Evolutionary conservation across 257 asterid genomes (phyloP), one percentile per base, ranked within the genome.

Genomic region (Striga asiatica): DNA sequence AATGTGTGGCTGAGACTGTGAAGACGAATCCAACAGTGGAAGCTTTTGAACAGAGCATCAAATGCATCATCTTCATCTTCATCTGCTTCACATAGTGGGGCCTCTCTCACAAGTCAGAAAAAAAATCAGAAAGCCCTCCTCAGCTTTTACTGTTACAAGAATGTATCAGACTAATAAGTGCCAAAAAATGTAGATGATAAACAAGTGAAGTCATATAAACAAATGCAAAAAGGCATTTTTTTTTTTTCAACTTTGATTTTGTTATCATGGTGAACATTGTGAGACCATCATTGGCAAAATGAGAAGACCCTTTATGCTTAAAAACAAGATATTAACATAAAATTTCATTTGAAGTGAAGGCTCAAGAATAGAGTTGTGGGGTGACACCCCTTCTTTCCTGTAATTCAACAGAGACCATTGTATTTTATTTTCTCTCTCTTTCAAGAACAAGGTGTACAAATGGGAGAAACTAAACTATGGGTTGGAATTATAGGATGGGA

Each of bases 11-110:
- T 65, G 70, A 27, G 52, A 54, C 68, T 48, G 71, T 72, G 81
- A 64, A 65, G 72, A 76, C 71, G 88, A 81, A 83, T 79, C 76
- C 78, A 83, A 77, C 96, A 74, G 89, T 78, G 29, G 56, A 56
- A 68, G 58, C 63, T 67, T 65, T 54, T 68, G 56, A 67, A 60
- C 14, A 56, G 48, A 72, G 71, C 58, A 50, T 66, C 3, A n/a
- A 61, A 74, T 61, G 75, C 51, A 74, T 71, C 78, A 55, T 78
- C 83, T 71, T 74, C 84, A 76, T 70, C 64, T 22, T 22, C 18
- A 12, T 48, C 17, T 11, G 8, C 16, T 48, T 48, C 54, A 49
- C 57, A 73, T 24, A n/a, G 96, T 79, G 96, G 96, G 94, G n/a
- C n/a, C n/a, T 81, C 93, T 63, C 58, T 68, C 37, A 45, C 43